Evolutionary conservation across 2,329 filamentous ascomycete species (phyloP), one percentile per base, ranked within the genome.

Genomic region (Neonectria sp.): DNA sequence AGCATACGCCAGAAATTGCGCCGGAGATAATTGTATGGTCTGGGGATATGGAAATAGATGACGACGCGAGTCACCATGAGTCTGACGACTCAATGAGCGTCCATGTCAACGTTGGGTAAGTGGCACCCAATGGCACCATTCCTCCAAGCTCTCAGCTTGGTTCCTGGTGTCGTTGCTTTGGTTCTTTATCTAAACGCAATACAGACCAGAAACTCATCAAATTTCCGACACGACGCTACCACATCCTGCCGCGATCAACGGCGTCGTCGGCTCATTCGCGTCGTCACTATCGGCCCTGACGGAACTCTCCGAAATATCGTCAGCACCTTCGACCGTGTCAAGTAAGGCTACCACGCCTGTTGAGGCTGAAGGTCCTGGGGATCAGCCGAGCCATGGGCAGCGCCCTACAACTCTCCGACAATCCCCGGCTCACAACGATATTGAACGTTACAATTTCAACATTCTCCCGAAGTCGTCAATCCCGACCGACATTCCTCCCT

Each of bases 401-500:
- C 57, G 68, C 15, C 60, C 58, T 33, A 60, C 55, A 33, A 59
- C 62, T 13, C 68, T 71, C 48, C 67, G 69, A 55, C 70, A 76
- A 33, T 73, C 73, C 21, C 72, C 75, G 8, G 77, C 76, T 65
- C 73, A 72, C 55, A 69, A 73, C 63, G 78, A 79, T 57, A 71
- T 76, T 65, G 80, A 82, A 60, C 77, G 79, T 31, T 77, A 82
- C 37, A 80, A 76, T 37, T 90, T 87, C 77, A 88, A 91, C 73
- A 89, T 92, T 67, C 88, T 88, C 46, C 92, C 94, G 13, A 94
- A 91, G 75, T 93, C 94, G 8, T 97, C 95, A 17, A 95, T 99
- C 75, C 95, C 95, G 17, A 84, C 89, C 62, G 88, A 92, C 68
- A 80, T 98, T 52, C 86, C 92, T 17, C 86, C 90, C 31, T 86